These are phyloP conservation scores for Fusarium ambrosium DNA, from an alignment of 2,329 filamentous ascomycete species.

Conservation along the genomic window DNA sequence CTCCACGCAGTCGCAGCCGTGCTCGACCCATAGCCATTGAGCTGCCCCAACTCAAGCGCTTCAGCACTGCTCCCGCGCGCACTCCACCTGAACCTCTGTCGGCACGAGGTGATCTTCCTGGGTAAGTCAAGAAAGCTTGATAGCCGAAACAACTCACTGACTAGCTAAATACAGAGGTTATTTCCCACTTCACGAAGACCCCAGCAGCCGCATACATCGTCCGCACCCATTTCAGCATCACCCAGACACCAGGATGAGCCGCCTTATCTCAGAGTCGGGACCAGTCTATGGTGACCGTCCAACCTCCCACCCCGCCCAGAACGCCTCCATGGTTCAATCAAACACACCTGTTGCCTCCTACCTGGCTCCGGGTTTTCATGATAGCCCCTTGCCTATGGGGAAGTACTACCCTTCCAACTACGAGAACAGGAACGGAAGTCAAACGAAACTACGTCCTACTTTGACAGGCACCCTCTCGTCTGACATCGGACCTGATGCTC, in stretches of 20 bases:
- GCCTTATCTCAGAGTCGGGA: slow-evolving; percentile 51
- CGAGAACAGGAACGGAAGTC: slow-evolving; percentile 56
- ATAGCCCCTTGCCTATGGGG: slow-evolving; percentile 65
- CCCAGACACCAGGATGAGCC: slow-evolving; percentile 55
- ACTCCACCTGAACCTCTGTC: slow-evolving; percentile 66
- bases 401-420: slow-evolving; percentile 76
- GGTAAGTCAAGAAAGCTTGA: slow-evolving; percentile 58
- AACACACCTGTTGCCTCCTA: slow-evolving; percentile 65
- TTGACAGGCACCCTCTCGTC: slow-evolving; percentile 48
- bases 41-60: slow-evolving; percentile 58
- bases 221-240: slow-evolving; percentile 65
- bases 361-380: slow-evolving; percentile 63
- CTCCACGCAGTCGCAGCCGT: slow-evolving; percentile 39
- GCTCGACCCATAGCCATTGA: slow-evolving; percentile 69
- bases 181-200: slow-evolving; percentile 72
- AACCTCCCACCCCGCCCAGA: slow-evolving; percentile 45
- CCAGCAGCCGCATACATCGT: slow-evolving; percentile 59
- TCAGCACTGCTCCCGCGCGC: slow-evolving; percentile 56
- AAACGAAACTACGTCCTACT: slow-evolving; percentile 40
- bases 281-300: slow-evolving; percentile 46
- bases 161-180: slow-evolving; percentile 63
- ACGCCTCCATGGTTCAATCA: slow-evolving; percentile 39
- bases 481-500: slow-evolving; percentile 53
- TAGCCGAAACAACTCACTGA: not conserved
- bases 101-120: slow-evolving; percentile 69